A percentile compares a stretch with the other conserved stretches of the same genome.
phyloP scores from a whole-genome alignment of 2,329 filamentous ascomycete species.

The Hyphodiscus sp. region DNA sequence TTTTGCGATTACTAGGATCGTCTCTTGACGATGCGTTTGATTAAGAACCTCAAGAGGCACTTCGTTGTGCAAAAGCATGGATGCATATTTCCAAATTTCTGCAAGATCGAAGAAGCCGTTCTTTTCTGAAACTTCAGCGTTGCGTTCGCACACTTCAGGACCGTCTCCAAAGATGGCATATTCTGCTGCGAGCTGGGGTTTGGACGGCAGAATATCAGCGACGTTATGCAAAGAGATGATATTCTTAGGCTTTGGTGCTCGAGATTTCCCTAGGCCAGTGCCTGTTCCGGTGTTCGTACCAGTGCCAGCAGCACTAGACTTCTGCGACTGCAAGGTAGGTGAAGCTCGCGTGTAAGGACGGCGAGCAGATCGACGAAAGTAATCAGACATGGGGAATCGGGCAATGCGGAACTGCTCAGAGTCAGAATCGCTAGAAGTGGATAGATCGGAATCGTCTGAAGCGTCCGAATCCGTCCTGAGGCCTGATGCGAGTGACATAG shows the following conservation, averaged over 20 bases:
- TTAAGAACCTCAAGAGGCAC: conserved; percentile 63
- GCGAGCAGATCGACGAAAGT: conserved; percentile 23
- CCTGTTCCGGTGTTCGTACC: conserved; percentile 48
- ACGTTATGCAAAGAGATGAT: conserved; percentile 68
- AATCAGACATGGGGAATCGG: conserved; percentile 24
- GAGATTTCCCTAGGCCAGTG: conserved; percentile 27
- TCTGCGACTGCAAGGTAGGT: conserved; percentile 29
- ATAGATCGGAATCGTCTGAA: conserved; percentile 28
- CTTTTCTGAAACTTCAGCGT: conserved; percentile 69
- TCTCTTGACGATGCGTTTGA: conserved; percentile 47
- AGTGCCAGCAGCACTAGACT: conserved; percentile 39
- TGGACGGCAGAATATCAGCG: conserved; percentile 67
- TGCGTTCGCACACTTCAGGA: conserved; percentile 75
- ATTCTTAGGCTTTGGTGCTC: conserved; percentile 48
- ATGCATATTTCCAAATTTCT: conserved; percentile 77
- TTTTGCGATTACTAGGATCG: conserved; percentile 57
- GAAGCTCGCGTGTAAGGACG: conserved; percentile 22
- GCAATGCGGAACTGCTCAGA: conserved; percentile 27
- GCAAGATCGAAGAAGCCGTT: conserved; percentile 66
- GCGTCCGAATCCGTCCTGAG: conserved; percentile 33
- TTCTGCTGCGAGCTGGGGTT: conserved; percentile 65
- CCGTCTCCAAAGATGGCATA: conserved; percentile 83
- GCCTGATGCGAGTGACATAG: conserved; percentile 28
- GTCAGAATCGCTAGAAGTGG: conserved; percentile 30
- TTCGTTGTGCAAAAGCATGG: conserved; percentile 69